Percentiles rank a stretch among this genome's conserved stretches.
Conservation (phyloP, 805 yeast genomes). For the Nakazawaea molendinolei region DNA sequence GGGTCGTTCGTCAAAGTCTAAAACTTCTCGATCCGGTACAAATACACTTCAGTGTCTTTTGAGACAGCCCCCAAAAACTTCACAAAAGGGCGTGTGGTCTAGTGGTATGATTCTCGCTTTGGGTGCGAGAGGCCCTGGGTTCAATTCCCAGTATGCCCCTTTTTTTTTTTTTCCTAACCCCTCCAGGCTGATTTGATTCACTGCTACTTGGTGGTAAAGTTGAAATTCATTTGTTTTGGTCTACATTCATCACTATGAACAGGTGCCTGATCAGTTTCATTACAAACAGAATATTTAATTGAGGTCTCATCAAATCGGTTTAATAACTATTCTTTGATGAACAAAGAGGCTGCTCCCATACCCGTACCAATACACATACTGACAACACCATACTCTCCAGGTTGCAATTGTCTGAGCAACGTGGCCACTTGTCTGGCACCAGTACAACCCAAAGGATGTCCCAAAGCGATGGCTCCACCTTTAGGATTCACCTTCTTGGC, state of each 20-base stretch:
- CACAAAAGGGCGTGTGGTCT: conserved; percentile 32
- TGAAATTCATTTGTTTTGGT: background rate
- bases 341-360: conserved; percentile 94
- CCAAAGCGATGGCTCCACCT: conserved; percentile 96
- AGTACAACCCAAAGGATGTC: conserved; percentile 89
- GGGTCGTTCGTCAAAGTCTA: no score
- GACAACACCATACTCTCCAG: conserved; percentile 82
- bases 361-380: conserved; percentile 99
- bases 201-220: background rate
- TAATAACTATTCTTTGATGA: conserved; percentile 60
- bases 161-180: background rate
- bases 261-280: no score
- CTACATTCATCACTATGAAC: no score
- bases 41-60: no score
- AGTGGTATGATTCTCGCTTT: conserved; percentile 54
- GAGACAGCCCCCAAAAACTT: no score
- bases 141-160: conserved; percentile 40
- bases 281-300: no score
- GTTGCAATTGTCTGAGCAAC: conserved; percentile 67
- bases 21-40: no score
- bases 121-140: conserved; percentile 54
- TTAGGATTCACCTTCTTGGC: conserved; percentile 71
- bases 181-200: background rate
- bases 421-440: conserved; percentile 90
- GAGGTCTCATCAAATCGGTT: no score